phyloP scores from a whole-genome alignment of 2,329 filamentous ascomycete species.

The Beauveria australis region DNA sequence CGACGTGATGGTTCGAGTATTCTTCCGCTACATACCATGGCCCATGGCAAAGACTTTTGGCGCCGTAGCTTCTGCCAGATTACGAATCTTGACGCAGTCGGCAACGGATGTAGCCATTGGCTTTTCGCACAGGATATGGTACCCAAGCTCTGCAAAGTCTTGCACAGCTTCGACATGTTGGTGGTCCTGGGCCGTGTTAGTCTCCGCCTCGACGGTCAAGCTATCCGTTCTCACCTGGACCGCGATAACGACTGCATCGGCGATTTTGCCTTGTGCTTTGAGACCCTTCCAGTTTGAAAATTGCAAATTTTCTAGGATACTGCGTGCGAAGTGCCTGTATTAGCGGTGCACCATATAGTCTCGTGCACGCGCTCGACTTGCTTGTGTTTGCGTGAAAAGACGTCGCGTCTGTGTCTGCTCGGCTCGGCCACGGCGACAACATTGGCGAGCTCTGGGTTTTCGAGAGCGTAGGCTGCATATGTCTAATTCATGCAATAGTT shows the following conservation, averaged over 20 bases:
- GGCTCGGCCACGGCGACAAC: slow-evolving; percentile 14
- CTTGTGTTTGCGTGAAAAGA: slow-evolving; percentile 12
- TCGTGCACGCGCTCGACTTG: neutral
- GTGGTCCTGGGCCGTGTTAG: slow-evolving; percentile 11
- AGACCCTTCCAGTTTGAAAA: slow-evolving; percentile 12
- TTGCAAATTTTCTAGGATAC: slow-evolving; percentile 10
- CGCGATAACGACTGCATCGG: slow-evolving; percentile 13
- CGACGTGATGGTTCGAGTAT: neutral
- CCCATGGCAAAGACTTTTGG: slow-evolving; percentile 13
- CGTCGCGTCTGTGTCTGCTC: slow-evolving; percentile 6
- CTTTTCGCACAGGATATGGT: slow-evolving; percentile 15
- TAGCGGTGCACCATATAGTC: neutral
- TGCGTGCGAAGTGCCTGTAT: neutral
- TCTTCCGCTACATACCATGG: slow-evolving; percentile 4
- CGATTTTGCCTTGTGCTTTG: slow-evolving; percentile 11
- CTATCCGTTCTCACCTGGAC: slow-evolving; percentile 1
- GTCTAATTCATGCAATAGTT: neutral
- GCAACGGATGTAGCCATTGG: slow-evolving; percentile 13
- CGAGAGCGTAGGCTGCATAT: slow-evolving; percentile 13
- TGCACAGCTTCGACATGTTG: slow-evolving; percentile 21
- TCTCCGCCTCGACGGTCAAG: neutral
- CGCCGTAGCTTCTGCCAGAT: neutral
- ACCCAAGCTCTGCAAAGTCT: slow-evolving; percentile 23
- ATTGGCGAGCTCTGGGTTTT: slow-evolving; percentile 12
- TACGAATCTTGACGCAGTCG: slow-evolving; percentile 13